Conservation (phyloP, 1,284 basidiomycete species). For the Cutaneotrichosporon daszewskae region DNA sequence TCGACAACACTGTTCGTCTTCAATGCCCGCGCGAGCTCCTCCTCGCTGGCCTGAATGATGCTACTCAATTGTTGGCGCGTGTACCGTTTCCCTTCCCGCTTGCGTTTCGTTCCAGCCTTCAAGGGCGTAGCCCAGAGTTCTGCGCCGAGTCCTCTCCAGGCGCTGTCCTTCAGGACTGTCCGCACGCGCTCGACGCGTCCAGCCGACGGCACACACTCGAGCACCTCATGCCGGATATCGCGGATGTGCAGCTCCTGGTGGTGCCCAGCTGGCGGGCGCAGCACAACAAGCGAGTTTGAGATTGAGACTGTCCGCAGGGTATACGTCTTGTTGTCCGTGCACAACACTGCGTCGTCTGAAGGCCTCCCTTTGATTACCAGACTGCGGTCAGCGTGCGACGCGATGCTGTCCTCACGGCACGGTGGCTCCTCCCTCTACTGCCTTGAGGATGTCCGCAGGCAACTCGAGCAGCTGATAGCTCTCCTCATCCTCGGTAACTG, state of each 20-base stretch:
- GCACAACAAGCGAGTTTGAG: conserved; percentile 76
- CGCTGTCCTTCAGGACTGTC: conserved; percentile 57
- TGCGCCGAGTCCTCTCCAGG: conserved; percentile 56
- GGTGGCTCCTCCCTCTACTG: conserved; percentile 30
- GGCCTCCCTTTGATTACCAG: conserved; percentile 71
- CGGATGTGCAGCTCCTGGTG: conserved; percentile 32
- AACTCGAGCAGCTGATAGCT: conserved; percentile 47
- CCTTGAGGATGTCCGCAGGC: conserved; percentile 42
- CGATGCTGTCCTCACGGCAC: conserved; percentile 31
- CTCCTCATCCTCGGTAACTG: conserved; percentile 17
- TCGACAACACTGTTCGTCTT: conserved; percentile 63
- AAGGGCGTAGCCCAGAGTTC: conserved; percentile 3
- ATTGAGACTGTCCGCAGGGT: conserved; percentile 70
- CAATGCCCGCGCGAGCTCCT: conserved; percentile 61
- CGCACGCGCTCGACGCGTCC: conserved; percentile 67
- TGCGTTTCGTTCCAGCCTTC: conserved; percentile 9
- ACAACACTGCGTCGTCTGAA: conserved; percentile 80
- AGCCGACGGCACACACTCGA: conserved; percentile 67
- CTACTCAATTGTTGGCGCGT: conserved; percentile 59
- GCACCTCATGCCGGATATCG: conserved; percentile 60
- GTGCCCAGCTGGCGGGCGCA: conserved; percentile 50
- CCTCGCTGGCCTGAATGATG: conserved; percentile 71
- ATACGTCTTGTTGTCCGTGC: conserved; percentile 72
- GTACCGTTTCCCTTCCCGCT: conserved; percentile 42
- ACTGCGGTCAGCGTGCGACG: conserved; percentile 45